Evolutionary conservation across 768 basidiomycete genomes (phyloP).

Genomic region (Trametes elegans): DNA sequence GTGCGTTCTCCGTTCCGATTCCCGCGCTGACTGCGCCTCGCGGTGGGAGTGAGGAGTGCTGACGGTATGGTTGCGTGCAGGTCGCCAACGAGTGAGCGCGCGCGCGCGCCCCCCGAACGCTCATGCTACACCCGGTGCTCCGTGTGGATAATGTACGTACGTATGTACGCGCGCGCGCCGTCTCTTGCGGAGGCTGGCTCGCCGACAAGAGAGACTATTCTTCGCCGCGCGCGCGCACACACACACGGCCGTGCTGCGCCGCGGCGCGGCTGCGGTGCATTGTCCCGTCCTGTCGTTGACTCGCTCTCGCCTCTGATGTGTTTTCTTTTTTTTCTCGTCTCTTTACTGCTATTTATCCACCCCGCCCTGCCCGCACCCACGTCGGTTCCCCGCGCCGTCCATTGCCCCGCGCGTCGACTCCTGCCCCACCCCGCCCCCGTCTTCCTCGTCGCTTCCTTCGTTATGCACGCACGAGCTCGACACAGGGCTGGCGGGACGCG

Average conservation of each 20-base stretch:
- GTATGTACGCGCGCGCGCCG: neutral
- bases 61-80: neutral
- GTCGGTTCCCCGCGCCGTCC: too few species aligned
- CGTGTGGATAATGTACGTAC: slow-evolving; percentile 5
- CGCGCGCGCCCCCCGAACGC: neutral
- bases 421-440: too few species aligned
- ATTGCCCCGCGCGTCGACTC: too few species aligned
- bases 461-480: too few species aligned
- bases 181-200: slow-evolving; percentile 1
- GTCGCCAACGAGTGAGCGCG: slow-evolving; percentile 15
- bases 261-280: neutral
- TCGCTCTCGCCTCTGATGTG: neutral
- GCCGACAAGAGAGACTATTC: slow-evolving; percentile 1
- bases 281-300: slow-evolving; percentile 21
- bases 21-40: too few species aligned
- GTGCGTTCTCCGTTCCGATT: slow-evolving; percentile 15
- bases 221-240: neutral
- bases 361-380: neutral
- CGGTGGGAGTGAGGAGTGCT: neutral
- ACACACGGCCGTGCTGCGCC: neutral
- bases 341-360: slow-evolving; percentile 2
- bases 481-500: too few species aligned
- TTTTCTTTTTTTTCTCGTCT: neutral
- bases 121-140: neutral
- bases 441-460: too few species aligned